Evolutionary conservation across 495 filamentous ascomycete genomes (phyloP).

Genomic region (Podospora fimiseda): DNA sequence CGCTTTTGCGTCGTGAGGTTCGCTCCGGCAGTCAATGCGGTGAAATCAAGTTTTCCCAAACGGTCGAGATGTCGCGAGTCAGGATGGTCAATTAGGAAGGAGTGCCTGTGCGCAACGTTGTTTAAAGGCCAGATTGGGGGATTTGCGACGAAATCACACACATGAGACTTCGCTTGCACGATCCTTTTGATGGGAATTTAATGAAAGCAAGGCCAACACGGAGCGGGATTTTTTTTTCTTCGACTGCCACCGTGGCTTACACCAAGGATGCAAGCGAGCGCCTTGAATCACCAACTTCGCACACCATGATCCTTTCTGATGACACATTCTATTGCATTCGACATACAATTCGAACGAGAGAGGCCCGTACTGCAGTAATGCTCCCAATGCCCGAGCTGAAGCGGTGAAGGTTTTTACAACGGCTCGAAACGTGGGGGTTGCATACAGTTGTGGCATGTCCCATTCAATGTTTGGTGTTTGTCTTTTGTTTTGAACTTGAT

Average conservation of each 20-base stretch:
- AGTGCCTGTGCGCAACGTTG: constrained; percentile 25
- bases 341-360: too few species aligned
- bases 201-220: not conserved
- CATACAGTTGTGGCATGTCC: too few species aligned
- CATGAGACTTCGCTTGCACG: constrained; percentile 19
- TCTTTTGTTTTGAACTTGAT: too few species aligned
- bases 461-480: too few species aligned
- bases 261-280: constrained; percentile 4
- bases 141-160: constrained; percentile 25
- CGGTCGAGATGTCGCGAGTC: constrained; percentile 14
- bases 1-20: not conserved
- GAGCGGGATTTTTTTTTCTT: not conserved
- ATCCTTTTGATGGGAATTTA: not conserved
- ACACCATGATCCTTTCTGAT: not conserved
- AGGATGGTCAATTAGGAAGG: constrained; percentile 21
- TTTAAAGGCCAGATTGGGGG: constrained; percentile 18
- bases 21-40: constrained; percentile 13
- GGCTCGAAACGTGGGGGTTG: too few species aligned
- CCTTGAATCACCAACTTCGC: not conserved
- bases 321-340: too few species aligned
- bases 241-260: constrained; percentile 3
- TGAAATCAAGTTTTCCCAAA: constrained; percentile 6
- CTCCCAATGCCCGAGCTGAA: too few species aligned
- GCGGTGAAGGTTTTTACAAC: too few species aligned
- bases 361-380: too few species aligned